phyloP scores from a whole-genome alignment of 352 stramenopile species.

The Aphanomyces euteiches region DNA sequence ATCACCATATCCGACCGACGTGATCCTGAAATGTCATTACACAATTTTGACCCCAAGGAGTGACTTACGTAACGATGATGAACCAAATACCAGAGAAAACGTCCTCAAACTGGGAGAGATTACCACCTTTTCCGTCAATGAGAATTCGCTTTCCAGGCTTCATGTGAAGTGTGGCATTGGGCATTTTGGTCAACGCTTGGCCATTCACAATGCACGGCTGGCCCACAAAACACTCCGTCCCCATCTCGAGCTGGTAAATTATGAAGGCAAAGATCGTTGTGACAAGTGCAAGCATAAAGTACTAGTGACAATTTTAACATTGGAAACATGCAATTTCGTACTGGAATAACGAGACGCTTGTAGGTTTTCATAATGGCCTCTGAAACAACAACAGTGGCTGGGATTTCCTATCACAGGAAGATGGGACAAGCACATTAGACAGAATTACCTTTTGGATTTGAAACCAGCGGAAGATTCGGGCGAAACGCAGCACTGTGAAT shows the following conservation, averaged over 20 bases:
- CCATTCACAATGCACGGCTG: conserved; percentile 53
- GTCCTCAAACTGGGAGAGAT: conserved; percentile 69
- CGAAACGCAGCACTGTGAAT: conserved; percentile 53
- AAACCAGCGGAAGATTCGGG: conserved; percentile 66
- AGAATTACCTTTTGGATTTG: conserved; percentile 55
- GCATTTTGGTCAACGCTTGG: conserved; percentile 54
- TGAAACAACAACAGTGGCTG: conserved; percentile 68
- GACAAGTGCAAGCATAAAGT: conserved; percentile 75
- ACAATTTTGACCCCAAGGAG: neutral
- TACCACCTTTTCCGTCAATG: conserved; percentile 61
- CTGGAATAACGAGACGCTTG: conserved; percentile 58
- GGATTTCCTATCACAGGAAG: conserved; percentile 38
- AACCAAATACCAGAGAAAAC: conserved; percentile 84
- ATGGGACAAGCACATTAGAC: neutral
- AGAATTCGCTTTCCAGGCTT: conserved; percentile 62
- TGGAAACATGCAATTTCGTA: neutral
- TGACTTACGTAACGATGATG: conserved; percentile 64
- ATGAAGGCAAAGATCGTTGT: conserved; percentile 72
- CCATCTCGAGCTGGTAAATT: conserved; percentile 77
- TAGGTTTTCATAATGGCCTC: conserved; percentile 82
- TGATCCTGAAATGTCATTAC: conserved; percentile 33
- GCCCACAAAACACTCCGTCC: conserved; percentile 72
- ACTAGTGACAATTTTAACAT: conserved; percentile 32
- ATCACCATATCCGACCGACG: conserved; percentile 70
- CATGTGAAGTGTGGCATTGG: conserved; percentile 47